phyloP scores from a whole-genome alignment of 805 yeast genomes.

The Saccharomyces kudriavzevii region DNA sequence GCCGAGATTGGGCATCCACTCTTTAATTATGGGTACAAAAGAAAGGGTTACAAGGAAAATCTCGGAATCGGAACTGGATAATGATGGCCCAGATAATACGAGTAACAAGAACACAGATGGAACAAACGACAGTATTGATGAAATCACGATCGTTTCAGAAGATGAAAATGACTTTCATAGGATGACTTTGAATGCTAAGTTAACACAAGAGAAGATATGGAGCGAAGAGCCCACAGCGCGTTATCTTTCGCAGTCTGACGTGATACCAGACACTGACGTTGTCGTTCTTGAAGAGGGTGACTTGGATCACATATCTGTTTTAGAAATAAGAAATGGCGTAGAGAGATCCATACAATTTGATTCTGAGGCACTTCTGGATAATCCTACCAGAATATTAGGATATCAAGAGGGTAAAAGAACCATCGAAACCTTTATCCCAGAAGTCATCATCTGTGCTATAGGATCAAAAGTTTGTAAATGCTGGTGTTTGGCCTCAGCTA shows the following conservation, averaged over 20 bases:
- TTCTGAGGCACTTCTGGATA: constrained; percentile 28
- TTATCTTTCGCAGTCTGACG: constrained; percentile 22
- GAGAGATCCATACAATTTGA: constrained; percentile 32
- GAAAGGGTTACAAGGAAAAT: constrained; percentile 31
- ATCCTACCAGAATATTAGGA: constrained; percentile 34
- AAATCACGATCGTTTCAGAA: constrained; percentile 41
- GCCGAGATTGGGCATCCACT: constrained; percentile 58
- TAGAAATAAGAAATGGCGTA: constrained; percentile 31
- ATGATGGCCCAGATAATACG: constrained; percentile 7
- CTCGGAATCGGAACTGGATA: constrained; percentile 6
- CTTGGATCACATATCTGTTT: constrained; percentile 22
- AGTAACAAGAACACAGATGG: constrained; percentile 8
- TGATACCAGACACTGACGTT: constrained; percentile 25
- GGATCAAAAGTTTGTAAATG: constrained; percentile 42
- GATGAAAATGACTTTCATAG: constrained; percentile 32
- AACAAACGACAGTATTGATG: constrained; percentile 17
- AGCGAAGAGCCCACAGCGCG: constrained; percentile 25
- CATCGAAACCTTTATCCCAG: constrained; percentile 38
- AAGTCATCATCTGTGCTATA: constrained; percentile 31
- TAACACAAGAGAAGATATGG: constrained; percentile 23
- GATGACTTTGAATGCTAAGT: constrained; percentile 27
- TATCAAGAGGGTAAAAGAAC: constrained; percentile 28
- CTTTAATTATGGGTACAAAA: constrained; percentile 53
- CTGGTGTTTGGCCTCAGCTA: constrained; percentile 39
- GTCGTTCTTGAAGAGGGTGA: constrained; percentile 28